Percentiles rank a stretch among this genome's conserved stretches.
Evolutionary conservation across 208 protist species (phyloP).

Genomic region (Leishmania major): DNA sequence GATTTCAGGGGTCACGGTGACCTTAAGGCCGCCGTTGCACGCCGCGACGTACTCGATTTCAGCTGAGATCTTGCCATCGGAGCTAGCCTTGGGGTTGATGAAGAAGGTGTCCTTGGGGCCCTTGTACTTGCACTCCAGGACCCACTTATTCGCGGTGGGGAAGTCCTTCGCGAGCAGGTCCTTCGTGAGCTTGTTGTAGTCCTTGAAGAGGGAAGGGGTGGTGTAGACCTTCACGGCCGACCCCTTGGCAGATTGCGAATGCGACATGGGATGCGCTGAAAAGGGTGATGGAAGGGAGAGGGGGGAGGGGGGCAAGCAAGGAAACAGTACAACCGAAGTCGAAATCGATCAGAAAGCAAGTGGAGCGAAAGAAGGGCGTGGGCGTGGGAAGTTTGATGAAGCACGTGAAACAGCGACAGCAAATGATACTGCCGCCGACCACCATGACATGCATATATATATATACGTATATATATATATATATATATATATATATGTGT

Average conservation of each 20-base stretch:
- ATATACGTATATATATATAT: not conserved
- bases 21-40: conserved; percentile 56
- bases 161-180: conserved; percentile 81
- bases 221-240: conserved; percentile 24
- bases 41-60: conserved; percentile 67
- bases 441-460: not conserved
- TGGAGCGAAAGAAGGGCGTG: not conserved
- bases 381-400: not conserved
- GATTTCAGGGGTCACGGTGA: conserved; percentile 45
- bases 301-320: not conserved
- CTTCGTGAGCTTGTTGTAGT: conserved; percentile 81
- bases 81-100: conserved; percentile 58
- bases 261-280: not conserved
- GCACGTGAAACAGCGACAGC: too few species aligned
- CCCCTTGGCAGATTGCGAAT: not conserved
- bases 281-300: not conserved
- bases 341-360: not conserved
- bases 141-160: conserved; percentile 50
- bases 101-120: conserved; percentile 55
- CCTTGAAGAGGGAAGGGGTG: conserved; percentile 60
- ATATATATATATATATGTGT: not conserved
- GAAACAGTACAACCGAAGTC: not conserved
- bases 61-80: conserved; percentile 40
- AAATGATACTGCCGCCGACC: not conserved
- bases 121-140: conserved; percentile 84